Base-by-base conservation (phyloP, 2,329 filamentous ascomycete species). In the Fusarium miscanthi region DNA sequence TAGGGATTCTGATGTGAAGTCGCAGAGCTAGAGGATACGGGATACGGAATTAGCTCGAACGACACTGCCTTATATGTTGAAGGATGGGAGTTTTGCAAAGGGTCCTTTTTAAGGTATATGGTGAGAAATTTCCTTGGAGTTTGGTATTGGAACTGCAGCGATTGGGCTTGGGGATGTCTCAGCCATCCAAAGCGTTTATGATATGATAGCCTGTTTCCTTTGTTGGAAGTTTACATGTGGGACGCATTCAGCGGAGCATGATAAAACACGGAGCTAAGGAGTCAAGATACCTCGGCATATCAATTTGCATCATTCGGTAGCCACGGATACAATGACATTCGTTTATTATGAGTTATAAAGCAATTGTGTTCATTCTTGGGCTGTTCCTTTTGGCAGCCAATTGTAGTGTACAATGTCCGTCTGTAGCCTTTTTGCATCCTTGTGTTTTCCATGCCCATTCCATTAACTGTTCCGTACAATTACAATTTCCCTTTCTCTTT, bases 1-100 rank as follows among this genome's bases (percentile, higher is more conserved):
- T 0, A 85, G 86, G 1, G 86, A 85, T 21, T 21, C 35, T 30
- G 7, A 35, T 71, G 27, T 57, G 10, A 49, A 66, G 33, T 10
- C 14, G 14, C 49, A 53, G 46, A 13, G 83, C 85, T 64, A 63
- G 17, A 21, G 53, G 40, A 54, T 46, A 25, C 38, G 46, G 12
- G 48, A 45, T 35, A 72, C 62, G 38, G 38, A 42, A n/a, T 17
- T 38, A 14, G 49, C 48, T 53, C 33, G 25, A 17, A 52, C 23
- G 33, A 23, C 19, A 31, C 12, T 14, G 19, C 14, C 37, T 45
- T 35, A 35, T 21, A 45, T 33, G 23, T 27, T 46, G 33, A 49
- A 30, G 16, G 59, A n/a, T 27, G 14, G 30, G 63, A 63, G 49
- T 54, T 13, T 45, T 49, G 43, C 25, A 27, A 14, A 17, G 46